Conservation (phyloP, 257 asterid genomes). For the Nicotiana benthamiana region DNA sequence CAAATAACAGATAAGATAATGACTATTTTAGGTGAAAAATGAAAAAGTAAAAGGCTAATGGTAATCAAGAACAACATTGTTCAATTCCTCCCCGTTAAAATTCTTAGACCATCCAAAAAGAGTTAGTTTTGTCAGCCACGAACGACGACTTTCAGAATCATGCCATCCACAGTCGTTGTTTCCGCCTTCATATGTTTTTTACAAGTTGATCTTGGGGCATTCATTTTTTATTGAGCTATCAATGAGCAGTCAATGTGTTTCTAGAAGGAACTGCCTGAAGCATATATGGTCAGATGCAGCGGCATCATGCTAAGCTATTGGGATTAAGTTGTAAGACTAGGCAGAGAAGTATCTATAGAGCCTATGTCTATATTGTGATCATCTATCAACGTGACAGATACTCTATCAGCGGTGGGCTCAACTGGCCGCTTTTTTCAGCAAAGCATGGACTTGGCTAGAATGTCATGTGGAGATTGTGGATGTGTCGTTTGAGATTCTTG, state of each 20-base stretch:
- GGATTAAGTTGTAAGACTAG: neutral
- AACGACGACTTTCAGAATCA: neutral
- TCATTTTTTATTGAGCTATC: neutral
- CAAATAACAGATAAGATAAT: neutral
- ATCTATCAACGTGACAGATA: neutral
- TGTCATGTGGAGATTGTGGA: neutral
- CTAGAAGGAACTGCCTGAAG: neutral
- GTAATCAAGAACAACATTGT: conserved; percentile 3
- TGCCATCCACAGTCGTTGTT: neutral
- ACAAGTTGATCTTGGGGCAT: neutral
- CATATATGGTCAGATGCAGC: neutral
- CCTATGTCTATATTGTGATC: neutral
- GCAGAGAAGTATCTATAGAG: neutral
- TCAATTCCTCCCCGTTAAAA: neutral
- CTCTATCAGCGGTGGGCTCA: neutral
- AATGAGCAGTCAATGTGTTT: neutral
- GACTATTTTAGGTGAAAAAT: neutral
- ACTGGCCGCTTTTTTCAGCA: neutral
- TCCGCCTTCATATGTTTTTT: neutral
- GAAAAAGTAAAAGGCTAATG: neutral
- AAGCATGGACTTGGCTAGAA: neutral
- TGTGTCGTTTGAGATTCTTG: neutral
- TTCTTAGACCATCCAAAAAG: neutral
- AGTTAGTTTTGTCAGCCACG: neutral
- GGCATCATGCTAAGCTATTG: neutral